Conservation (phyloP, 2,329 filamentous ascomycete genomes). For the Colletotrichum tofieldiae region DNA sequence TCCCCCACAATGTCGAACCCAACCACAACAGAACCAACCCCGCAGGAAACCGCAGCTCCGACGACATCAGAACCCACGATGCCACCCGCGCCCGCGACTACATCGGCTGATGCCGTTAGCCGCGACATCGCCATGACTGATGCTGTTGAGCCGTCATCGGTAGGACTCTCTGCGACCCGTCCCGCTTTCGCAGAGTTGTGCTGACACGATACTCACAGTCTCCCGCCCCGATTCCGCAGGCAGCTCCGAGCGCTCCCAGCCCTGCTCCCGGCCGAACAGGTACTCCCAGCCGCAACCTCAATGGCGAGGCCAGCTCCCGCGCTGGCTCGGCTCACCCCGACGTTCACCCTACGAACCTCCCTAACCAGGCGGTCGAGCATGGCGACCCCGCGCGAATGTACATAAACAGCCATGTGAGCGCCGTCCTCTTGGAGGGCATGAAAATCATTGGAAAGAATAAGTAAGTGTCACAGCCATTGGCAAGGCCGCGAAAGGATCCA, state of each 20-base stretch:
- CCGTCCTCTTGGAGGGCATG: conserved; percentile 80
- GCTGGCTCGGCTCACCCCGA: conserved; percentile 73
- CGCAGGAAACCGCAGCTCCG: conserved; percentile 41
- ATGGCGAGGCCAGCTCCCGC: conserved; percentile 62
- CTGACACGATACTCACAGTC: conserved; percentile 51
- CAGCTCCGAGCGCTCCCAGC: conserved; percentile 54
- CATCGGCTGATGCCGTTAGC: conserved; percentile 21
- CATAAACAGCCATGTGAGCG: conserved; percentile 80
- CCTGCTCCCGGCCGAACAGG: conserved; percentile 62
- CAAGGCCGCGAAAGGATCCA: neutral
- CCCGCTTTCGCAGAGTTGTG: neutral
- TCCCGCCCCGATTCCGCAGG: conserved; percentile 54
- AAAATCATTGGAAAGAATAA: conserved; percentile 80
- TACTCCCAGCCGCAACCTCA: conserved; percentile 60
- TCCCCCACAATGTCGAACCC: conserved; percentile 36
- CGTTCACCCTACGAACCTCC: conserved; percentile 64
- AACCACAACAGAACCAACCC: conserved; percentile 17
- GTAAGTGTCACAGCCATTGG: conserved; percentile 61
- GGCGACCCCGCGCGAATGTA: conserved; percentile 80
- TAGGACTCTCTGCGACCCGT: conserved; percentile 47
- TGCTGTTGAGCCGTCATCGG: conserved; percentile 58
- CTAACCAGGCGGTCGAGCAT: conserved; percentile 73
- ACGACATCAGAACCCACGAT: conserved; percentile 35
- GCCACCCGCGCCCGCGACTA: conserved; percentile 11
- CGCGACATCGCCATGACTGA: conserved; percentile 62